These are phyloP conservation scores for Acanthamoeba quina DNA, from an alignment of 208 protist species.

Conservation along the genomic window DNA sequence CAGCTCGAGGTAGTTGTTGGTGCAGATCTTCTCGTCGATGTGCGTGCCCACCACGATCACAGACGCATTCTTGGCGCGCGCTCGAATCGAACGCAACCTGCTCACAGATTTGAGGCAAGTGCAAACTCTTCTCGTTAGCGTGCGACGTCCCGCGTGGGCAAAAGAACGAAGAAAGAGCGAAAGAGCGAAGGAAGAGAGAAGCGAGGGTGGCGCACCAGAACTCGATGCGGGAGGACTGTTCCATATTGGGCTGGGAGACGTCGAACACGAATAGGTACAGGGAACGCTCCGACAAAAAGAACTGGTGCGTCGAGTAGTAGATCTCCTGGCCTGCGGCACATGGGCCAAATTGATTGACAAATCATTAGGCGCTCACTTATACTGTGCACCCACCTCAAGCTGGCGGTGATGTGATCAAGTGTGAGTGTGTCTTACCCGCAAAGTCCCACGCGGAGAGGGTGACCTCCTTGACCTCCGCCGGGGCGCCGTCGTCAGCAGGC, in stretches of 20 bases:
- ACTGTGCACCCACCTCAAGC: not conserved
- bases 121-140: not conserved
- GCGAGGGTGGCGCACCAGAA: slow-evolving; percentile 32
- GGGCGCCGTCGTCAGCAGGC: not conserved
- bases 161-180: not conserved
- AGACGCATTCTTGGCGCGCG: slow-evolving; percentile 43
- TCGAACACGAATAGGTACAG: slow-evolving; percentile 72
- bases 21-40: slow-evolving; percentile 50
- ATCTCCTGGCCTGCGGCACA: slow-evolving; percentile 44
- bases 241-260: slow-evolving; percentile 21
- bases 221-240: slow-evolving; percentile 13
- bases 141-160: too few relatives aligned
- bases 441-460: slow-evolving; percentile 59
- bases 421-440: slow-evolving; percentile 38
- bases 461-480: slow-evolving; percentile 20
- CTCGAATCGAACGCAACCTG: slow-evolving; percentile 50
- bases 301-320: slow-evolving; percentile 72
- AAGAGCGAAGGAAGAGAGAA: not conserved
- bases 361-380: not conserved
- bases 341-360: not conserved
- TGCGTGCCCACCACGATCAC: slow-evolving; percentile 70
- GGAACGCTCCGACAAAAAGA: slow-evolving; percentile 59
- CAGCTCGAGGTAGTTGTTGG: slow-evolving; percentile 5
- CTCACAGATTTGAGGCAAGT: too few relatives aligned
- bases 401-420: not conserved